These are phyloP conservation scores for Alternaria gaisen DNA, from an alignment of 2,329 filamentous ascomycete genomes.

Conservation along the genomic window DNA sequence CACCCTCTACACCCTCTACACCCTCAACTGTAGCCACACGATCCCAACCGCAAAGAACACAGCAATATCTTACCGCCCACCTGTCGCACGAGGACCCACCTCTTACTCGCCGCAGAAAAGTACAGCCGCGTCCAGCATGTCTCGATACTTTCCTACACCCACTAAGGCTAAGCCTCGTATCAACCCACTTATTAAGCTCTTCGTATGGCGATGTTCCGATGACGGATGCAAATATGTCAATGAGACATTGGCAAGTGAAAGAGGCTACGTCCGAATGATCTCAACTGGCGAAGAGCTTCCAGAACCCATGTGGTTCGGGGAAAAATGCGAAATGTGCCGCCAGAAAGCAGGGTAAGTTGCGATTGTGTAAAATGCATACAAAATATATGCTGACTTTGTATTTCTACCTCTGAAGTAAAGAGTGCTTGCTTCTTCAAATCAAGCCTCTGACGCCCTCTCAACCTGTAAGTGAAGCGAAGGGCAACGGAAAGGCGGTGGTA, in stretches of 20 bases:
- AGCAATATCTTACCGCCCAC: background rate
- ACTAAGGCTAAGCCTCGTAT: background rate
- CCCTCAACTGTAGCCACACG: background rate
- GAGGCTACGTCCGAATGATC: background rate
- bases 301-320: conserved; percentile 1
- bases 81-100: background rate
- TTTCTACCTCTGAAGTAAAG: background rate
- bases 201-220: background rate
- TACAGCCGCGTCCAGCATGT: background rate
- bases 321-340: background rate
- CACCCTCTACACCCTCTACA: background rate
- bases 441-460: background rate
- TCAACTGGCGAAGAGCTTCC: background rate
- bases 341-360: background rate
- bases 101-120: background rate
- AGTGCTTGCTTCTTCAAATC: conserved; percentile 1
- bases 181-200: background rate
- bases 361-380: background rate
- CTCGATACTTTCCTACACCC: background rate
- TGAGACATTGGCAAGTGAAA: background rate
- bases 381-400: background rate
- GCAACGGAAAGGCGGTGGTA: background rate
- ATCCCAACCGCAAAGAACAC: background rate
- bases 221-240: background rate
- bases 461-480: background rate